These are phyloP conservation scores for Eimeria zaria DNA, from an alignment of 169 alveolate genomes.

Conservation along the genomic window DNA sequence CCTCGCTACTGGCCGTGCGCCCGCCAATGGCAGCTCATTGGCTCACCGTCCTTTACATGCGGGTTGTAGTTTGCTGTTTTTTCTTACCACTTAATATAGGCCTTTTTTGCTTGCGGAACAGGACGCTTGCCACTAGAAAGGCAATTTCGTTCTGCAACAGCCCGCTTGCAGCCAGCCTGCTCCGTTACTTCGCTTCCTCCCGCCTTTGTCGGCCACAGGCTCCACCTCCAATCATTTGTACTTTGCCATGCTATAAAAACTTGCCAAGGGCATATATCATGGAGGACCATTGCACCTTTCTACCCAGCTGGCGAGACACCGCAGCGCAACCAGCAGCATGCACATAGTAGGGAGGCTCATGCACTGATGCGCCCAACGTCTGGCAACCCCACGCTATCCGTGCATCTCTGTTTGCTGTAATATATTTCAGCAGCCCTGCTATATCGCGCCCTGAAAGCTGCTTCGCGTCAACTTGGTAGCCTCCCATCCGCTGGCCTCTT, in stretches of 20 bases:
- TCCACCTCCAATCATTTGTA: slow-evolving; percentile 32
- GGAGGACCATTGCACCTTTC: slow-evolving; percentile 75
- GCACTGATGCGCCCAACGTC: slow-evolving; percentile 60
- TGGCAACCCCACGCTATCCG: slow-evolving; percentile 56
- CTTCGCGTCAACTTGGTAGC: slow-evolving; percentile 28
- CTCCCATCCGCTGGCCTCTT: slow-evolving; percentile 35
- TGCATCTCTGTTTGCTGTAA: slow-evolving; percentile 56
- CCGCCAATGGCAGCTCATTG: slow-evolving; percentile 25
- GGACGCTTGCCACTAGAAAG: slow-evolving; percentile 37
- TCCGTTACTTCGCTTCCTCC: slow-evolving; percentile 66
- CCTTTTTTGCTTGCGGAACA: slow-evolving; percentile 63
- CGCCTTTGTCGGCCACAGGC: slow-evolving; percentile 61
- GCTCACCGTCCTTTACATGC: slow-evolving; percentile 68
- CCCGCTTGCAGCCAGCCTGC: slow-evolving; percentile 75
- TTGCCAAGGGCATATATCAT: slow-evolving; percentile 51
- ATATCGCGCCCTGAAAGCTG: slow-evolving; percentile 37
- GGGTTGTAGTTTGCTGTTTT: slow-evolving; percentile 62
- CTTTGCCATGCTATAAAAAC: slow-evolving; percentile 34
- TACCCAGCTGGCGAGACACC: slow-evolving; percentile 66
- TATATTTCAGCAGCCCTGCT: slow-evolving; percentile 29
- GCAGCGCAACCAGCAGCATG: slow-evolving; percentile 79
- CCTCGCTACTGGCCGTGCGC: slow-evolving; percentile 81
- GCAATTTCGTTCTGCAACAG: slow-evolving; percentile 68
- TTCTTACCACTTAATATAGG: slow-evolving; percentile 47
- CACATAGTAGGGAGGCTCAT: slow-evolving; percentile 70